phyloP scores from a whole-genome alignment of 192 early-diverging fungal genomes.

The Backusella mclennaniae region DNA sequence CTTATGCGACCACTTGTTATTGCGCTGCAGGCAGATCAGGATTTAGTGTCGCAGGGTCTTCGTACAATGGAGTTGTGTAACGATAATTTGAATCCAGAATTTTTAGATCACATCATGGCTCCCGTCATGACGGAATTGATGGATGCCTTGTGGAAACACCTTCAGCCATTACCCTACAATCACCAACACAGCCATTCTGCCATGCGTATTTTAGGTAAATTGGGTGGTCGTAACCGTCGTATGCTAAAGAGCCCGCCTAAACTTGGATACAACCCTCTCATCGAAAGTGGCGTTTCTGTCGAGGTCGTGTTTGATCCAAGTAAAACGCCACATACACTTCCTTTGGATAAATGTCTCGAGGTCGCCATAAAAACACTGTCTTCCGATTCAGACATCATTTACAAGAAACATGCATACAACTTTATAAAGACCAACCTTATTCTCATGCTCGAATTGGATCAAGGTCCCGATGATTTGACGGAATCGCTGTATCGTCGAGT shows the following conservation, averaged over 20 bases:
- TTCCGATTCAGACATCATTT: conserved; percentile 46
- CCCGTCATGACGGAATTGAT: conserved; percentile 95
- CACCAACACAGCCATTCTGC: conserved; percentile 80
- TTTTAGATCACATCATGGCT: conserved; percentile 93
- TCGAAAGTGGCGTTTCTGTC: conserved; percentile 57
- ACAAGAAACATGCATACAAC: conserved; percentile 61
- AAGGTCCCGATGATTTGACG: conserved; percentile 44
- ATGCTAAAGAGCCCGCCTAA: conserved; percentile 74
- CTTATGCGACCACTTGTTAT: conserved; percentile 96
- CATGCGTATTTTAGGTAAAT: conserved; percentile 92
- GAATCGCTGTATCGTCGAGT: conserved; percentile 39
- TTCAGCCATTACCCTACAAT: conserved; percentile 88
- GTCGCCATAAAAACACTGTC: conserved; percentile 56
- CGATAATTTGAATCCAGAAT: conserved; percentile 96
- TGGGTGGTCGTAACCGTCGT: conserved; percentile 93
- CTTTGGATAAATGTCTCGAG: conserved; percentile 58
- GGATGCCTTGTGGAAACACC: conserved; percentile 89
- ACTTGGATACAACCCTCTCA: conserved; percentile 41
- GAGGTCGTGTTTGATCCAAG: conserved; percentile 57
- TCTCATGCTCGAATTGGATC: conserved; percentile 65
- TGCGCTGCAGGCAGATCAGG: conserved; percentile 87
- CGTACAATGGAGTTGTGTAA: conserved; percentile 98
- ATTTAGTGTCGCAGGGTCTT: conserved; percentile 92
- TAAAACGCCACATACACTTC: conserved; percentile 46
- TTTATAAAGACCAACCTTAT: conserved; percentile 68